Conservation (phyloP, 805 yeast species). For the Wickerhamomyces mucosus region DNA sequence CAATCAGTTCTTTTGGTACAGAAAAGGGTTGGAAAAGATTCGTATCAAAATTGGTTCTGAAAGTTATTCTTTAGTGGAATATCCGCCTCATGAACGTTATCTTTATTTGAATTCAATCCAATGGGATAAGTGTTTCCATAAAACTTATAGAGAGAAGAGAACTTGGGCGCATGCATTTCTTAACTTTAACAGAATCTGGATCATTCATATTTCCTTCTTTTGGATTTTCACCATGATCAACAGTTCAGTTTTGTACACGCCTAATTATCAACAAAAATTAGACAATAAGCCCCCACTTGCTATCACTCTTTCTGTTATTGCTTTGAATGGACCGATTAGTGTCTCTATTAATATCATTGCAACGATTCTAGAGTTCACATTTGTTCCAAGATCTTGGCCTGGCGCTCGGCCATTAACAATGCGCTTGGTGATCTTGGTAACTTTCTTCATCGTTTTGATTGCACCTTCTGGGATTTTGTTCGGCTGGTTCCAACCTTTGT, state of each 20-base stretch:
- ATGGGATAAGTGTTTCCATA: constrained; percentile 63
- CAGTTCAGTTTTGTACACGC: constrained; percentile 58
- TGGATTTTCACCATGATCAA: constrained; percentile 72
- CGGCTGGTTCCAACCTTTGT: constrained; percentile 20
- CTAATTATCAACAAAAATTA: constrained; percentile 38
- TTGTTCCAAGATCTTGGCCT: constrained; percentile 66
- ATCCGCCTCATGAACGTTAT: constrained; percentile 49
- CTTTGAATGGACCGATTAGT: constrained; percentile 60
- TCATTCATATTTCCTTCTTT: constrained; percentile 61
- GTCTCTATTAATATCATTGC: constrained; percentile 48
- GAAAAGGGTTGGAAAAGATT: constrained; percentile 55
- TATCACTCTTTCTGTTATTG: constrained; percentile 44
- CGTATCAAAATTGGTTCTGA: constrained; percentile 28
- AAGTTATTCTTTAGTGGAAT: constrained; percentile 19
- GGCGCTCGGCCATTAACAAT: constrained; percentile 54
- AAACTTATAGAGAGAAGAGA: constrained; percentile 68
- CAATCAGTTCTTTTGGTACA: constrained; percentile 82
- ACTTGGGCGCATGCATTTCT: constrained; percentile 68
- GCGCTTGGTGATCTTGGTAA: constrained; percentile 33
- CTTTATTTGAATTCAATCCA: constrained; percentile 39
- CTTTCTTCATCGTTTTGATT: constrained; percentile 34
- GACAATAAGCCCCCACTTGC: constrained; percentile 56
- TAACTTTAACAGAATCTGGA: constrained; percentile 75
- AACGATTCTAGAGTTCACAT: constrained; percentile 44
- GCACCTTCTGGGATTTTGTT: constrained; percentile 49